These are phyloP conservation scores for Daldinia childiae DNA, from an alignment of 495 filamentous ascomycete species.

Conservation along the genomic window DNA sequence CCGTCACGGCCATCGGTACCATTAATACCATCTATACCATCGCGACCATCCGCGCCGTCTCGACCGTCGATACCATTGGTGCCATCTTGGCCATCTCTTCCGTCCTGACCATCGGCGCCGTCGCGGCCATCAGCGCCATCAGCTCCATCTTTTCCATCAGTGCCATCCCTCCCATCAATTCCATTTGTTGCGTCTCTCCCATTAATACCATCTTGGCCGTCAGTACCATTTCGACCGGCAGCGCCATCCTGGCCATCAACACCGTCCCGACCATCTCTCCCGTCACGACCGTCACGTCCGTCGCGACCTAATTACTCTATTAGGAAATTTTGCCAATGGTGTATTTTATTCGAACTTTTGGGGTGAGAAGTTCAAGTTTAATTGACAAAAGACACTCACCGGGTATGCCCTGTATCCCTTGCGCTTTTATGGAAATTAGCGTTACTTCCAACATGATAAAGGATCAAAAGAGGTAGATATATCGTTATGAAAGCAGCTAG, in stretches of 20 bases:
- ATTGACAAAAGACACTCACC: not conserved
- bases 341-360: not conserved
- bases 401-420: not conserved
- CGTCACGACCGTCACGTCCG: not conserved
- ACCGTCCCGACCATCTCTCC: not conserved
- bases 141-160: slow-evolving; percentile 6
- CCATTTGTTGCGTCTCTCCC: slow-evolving; percentile 18
- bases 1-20: not conserved
- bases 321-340: not conserved
- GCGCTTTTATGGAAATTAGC: not conserved
- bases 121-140: not conserved
- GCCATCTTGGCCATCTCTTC: not conserved
- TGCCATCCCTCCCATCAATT: slow-evolving; percentile 7
- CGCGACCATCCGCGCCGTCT: not conserved
- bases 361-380: not conserved
- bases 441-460: not conserved
- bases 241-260: not conserved
- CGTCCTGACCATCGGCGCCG: not conserved
- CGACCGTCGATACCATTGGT: not conserved
- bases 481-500: not conserved
- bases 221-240: not conserved
- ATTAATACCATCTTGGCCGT: slow-evolving; percentile 8
- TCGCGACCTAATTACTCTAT: not conserved
- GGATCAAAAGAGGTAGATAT: not conserved
- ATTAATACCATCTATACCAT: not conserved